Evolutionary conservation across 768 basidiomycete genomes (phyloP), one percentile per base, ranked within the genome.

Genomic region (Dentipellis fragilis): DNA sequence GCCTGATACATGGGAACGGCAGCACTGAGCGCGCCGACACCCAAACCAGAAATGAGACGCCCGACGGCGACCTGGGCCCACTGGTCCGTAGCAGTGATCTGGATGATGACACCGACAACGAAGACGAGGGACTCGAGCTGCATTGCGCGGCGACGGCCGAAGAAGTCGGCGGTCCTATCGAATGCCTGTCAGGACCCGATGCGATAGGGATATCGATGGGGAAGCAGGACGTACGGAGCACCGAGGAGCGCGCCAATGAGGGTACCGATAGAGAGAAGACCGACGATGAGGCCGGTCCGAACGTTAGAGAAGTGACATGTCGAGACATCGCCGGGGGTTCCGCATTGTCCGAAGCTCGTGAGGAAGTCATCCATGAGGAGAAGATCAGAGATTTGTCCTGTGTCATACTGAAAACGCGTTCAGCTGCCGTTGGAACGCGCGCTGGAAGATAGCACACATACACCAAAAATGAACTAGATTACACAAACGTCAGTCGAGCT

Each of bases 311-410:
- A 88, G 14, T 67, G 57, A 65, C 84, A 85, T 2, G 74, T 73
- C 7, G 64, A 61, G 2, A 64, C 66, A 49, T 70, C 73, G 10
- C 70, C 66, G 2, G 71, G 72, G 19, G 68, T 71, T 0, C 66
- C 55, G 63, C 83, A 83, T 14, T 69, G 68, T 1, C 75, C 84
- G 63, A 90, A 88, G 12, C 86, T 80, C 10, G 73, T 68, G 37
- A 76, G 69, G 66, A 87, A 87, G 68, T 86, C 82, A 10, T 75
- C 65, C 84, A 89, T 87, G 67, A 87, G 70, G 23, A 87, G 71
- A 61, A 90, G 85, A 65, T 85, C 84, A 52, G 82, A 82, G 59
- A 90, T 89, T 66, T 89, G 87, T 22, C 86, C 86, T 11, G 84
- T 87, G 66, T 87, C 84, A 60, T 85, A 85, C 71, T 75, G 9